Evolutionary conservation across 148 eudicot species (phyloP).

Genomic region (Suaeda aralocaspica): DNA sequence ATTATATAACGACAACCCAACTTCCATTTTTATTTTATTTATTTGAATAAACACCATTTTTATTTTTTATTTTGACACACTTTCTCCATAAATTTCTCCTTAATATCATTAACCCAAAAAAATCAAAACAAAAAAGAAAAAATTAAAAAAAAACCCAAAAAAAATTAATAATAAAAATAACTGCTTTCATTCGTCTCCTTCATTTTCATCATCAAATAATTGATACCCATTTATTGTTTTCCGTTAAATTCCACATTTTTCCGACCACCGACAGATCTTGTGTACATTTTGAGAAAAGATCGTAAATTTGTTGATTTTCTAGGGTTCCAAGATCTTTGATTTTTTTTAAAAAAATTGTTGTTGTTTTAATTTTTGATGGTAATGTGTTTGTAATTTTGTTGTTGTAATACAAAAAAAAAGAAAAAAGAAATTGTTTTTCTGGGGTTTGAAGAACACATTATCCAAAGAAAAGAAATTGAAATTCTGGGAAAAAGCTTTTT

Average conservation of each 20-base stretch:
- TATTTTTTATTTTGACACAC: background rate
- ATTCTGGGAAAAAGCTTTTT: slow-evolving; percentile 16
- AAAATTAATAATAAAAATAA: background rate
- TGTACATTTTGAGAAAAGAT: background rate
- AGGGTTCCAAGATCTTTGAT: slow-evolving; percentile 21
- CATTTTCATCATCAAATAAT: background rate
- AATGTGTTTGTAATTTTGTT: background rate
- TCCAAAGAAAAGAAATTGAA: background rate
- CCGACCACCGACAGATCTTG: slow-evolving; percentile 27
- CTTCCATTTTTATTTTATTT: too few species aligned
- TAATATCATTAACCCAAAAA: background rate
- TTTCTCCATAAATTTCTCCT: background rate
- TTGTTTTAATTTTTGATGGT: background rate
- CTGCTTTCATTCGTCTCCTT: background rate
- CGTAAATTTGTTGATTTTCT: background rate
- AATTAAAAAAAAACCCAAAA: background rate
- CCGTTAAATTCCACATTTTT: background rate
- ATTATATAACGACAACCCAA: too few species aligned
- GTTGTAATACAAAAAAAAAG: too few species aligned
- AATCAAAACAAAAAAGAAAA: background rate
- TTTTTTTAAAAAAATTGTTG: background rate
- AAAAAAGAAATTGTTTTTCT: background rate
- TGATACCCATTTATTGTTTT: background rate
- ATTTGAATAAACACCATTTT: background rate
- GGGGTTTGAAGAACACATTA: background rate